A percentile compares a stretch with the other conserved stretches of the same genome.
Conservation (phyloP, 495 filamentous ascomycete genomes). For the Hamigera avellanea region DNA sequence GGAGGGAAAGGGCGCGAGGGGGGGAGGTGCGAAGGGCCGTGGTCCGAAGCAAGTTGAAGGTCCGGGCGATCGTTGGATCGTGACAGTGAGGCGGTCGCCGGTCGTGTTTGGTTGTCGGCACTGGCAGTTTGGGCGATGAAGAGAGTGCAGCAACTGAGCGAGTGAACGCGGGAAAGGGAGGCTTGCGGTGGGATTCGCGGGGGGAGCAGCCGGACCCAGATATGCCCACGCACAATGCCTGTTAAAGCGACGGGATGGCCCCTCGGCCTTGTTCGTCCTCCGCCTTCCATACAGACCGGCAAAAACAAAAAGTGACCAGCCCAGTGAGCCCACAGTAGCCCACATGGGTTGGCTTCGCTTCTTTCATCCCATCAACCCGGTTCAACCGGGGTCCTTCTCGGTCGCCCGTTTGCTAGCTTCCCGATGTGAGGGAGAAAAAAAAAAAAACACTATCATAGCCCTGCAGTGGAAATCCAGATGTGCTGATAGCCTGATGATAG, state of each 20-base stretch:
- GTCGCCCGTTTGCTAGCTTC: not conserved
- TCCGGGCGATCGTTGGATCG: slow-evolving; percentile 13
- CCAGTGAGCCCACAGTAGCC: slow-evolving; percentile 11
- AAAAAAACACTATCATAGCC: too few relatives aligned
- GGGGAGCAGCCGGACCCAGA: not conserved
- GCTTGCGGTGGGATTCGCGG: not conserved
- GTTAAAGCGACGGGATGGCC: too few relatives aligned
- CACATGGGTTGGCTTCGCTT: slow-evolving; percentile 9
- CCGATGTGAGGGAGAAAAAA: not conserved
- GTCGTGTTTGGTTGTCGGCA: slow-evolving; percentile 4
- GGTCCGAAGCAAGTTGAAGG: slow-evolving; percentile 13
- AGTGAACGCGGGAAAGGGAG: not conserved
- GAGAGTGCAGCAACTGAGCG: not conserved
- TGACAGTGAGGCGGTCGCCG: slow-evolving; percentile 20
- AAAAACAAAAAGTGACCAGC: slow-evolving; percentile 10
- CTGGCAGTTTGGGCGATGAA: not conserved
- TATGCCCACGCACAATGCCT: too few relatives aligned
- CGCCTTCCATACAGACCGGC: too few relatives aligned
- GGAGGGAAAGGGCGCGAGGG: slow-evolving; percentile 13
- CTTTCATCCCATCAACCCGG: slow-evolving; percentile 15
- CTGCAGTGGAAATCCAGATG: too few relatives aligned
- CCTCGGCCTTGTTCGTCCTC: too few relatives aligned
- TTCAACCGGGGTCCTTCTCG: slow-evolving; percentile 9
- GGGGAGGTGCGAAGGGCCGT: slow-evolving; percentile 12
- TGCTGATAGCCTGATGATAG: too few relatives aligned